Base-by-base conservation (phyloP, 2,329 filamentous ascomycete genomes). In the Leptosphaerulina australis region DNA sequence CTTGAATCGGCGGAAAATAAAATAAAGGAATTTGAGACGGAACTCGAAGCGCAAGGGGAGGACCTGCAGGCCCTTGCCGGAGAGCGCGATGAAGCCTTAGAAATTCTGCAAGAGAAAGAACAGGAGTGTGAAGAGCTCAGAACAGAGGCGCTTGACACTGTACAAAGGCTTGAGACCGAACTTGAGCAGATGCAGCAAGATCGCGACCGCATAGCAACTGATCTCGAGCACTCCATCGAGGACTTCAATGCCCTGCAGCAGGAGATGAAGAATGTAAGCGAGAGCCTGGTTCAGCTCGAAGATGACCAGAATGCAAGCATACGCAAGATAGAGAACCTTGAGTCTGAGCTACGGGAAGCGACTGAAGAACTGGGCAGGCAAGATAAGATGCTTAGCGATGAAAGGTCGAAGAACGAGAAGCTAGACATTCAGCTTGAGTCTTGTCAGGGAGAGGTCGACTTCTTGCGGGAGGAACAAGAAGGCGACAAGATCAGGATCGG, bases 401-500 rank as follows among this genome's bases (percentile, higher is more conserved):
- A 90, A 5, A 93, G 93, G 67, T 85, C 88, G 62, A 97, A 97
- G 79, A 87, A 88, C 37, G 88, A 96, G 64, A 85, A 92, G 44
- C 81, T 97, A 2, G 87, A 88, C 3, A 90, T 99, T 24, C 92
- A 97, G 68, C 88, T 93, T 58, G 94, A 99, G 74, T 96, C 90
- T 4, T 88, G 88, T 48, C 93, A 97, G 64, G 88, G 88, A 51
- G 94, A 99, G 72, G 95, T 97, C 73, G 87, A 90, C 1, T 99
- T 99, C 81, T 74, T 99, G 40, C 87, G 94, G 1, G 94, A 99
- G 69, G 94, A 99, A 76, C 94, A 99, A 73, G 94, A 99, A 74
- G 85, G 84, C 14, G 94, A 99, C 78, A 99, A 99, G 81, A 96
- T 99, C 70, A 92, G 91, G 74, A 97, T 99, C 64, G 91, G 93